Conservation (phyloP, 495 filamentous ascomycete genomes). For the Penicillium parvum region DNA sequence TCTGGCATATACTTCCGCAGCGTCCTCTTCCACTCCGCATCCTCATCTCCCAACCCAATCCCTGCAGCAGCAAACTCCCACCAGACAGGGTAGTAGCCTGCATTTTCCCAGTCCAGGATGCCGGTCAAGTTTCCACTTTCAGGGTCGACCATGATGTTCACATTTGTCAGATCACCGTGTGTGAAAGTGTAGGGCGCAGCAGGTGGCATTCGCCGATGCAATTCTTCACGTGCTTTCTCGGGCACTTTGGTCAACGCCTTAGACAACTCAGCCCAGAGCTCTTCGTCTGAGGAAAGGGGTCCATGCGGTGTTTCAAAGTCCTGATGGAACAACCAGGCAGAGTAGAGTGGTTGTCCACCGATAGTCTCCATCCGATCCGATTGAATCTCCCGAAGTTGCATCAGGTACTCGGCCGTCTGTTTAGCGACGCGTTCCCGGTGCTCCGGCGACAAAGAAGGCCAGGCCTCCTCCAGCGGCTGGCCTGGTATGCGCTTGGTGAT, state of each 20-base stretch:
- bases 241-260: constrained; percentile 15
- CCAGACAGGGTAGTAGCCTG: constrained; percentile 32
- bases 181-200: constrained; percentile 31
- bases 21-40: neutral
- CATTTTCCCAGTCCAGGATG: constrained; percentile 33
- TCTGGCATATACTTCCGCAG: neutral
- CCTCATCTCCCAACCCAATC: neutral
- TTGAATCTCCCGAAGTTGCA: constrained; percentile 25
- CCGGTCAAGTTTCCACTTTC: constrained; percentile 17
- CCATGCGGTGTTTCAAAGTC: constrained; percentile 12
- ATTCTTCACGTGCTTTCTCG: constrained; percentile 9
- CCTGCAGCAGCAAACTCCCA: constrained; percentile 23
- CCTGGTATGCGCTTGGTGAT: constrained; percentile 21
- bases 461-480: constrained; percentile 17
- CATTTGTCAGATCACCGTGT: constrained; percentile 30
- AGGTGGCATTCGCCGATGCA: constrained; percentile 23
- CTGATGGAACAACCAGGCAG: constrained; percentile 10
- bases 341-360: constrained; percentile 16
- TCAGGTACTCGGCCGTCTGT: constrained; percentile 28
- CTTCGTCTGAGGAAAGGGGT: constrained; percentile 23
- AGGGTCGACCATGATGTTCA: constrained; percentile 23
- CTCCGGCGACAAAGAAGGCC: constrained; percentile 14
- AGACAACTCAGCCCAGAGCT: constrained; percentile 30
- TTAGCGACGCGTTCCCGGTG: constrained; percentile 25
- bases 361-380: constrained; percentile 22